These are phyloP conservation scores for Picea abies DNA, from an alignment of 83 land plant genomes.

Conservation along the genomic window DNA sequence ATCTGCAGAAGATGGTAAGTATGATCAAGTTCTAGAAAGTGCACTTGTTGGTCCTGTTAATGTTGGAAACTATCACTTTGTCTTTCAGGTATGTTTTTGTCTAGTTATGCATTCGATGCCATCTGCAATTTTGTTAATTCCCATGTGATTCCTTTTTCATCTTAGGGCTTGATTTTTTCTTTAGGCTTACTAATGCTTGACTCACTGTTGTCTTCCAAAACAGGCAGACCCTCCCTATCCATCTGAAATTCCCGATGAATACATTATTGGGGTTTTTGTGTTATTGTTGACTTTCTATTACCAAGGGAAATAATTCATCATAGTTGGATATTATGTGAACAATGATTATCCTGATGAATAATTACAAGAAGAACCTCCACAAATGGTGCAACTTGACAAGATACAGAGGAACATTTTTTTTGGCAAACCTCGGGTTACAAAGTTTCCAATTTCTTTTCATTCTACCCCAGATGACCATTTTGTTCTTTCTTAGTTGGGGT, in stretches of 20 bases:
- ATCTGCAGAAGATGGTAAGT: constrained; percentile 84
- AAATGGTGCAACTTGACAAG: constrained; percentile 56
- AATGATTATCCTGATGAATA: constrained; percentile 77
- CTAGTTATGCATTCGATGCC: background rate
- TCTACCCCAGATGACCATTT: constrained; percentile 42
- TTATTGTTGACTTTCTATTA: constrained; percentile 75
- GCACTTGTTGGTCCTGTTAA: constrained; percentile 86
- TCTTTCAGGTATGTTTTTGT: constrained; percentile 44
- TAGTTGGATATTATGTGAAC: constrained; percentile 84
- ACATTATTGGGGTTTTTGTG: constrained; percentile 80
- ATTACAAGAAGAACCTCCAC: constrained; percentile 73
- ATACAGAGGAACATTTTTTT: constrained; percentile 73
- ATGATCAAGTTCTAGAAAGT: constrained; percentile 80
- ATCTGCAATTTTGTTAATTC: background rate
- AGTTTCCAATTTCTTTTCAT: constrained; percentile 79
- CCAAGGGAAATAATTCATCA: constrained; percentile 69
- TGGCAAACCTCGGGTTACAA: constrained; percentile 59
- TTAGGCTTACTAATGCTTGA: background rate
- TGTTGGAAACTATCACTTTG: constrained; percentile 81
- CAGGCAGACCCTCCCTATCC: constrained; percentile 83
- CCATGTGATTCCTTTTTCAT: background rate
- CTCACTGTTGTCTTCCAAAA: background rate
- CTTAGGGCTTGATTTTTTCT: background rate
- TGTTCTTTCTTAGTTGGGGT: background rate
- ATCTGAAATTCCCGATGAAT: constrained; percentile 70